Conservation (phyloP, 495 filamentous ascomycete species). For the Tuber umbilicatum region DNA sequence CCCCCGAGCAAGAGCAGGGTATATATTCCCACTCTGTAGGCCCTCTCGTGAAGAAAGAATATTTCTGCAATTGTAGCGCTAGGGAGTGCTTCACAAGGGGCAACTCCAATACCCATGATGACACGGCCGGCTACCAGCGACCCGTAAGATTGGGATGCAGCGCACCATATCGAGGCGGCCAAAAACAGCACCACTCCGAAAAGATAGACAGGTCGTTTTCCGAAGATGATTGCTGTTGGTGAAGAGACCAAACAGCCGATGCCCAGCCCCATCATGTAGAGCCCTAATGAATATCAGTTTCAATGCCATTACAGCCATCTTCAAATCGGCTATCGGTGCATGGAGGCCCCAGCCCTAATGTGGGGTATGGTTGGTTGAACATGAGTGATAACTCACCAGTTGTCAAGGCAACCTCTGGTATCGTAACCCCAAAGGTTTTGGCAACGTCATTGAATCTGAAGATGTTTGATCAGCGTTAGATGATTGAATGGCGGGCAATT, state of each 20-base stretch:
- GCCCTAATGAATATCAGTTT: constrained; percentile 46
- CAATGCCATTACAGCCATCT: not conserved
- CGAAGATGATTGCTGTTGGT: constrained; percentile 84
- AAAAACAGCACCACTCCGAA: constrained; percentile 69
- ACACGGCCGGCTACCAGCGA: constrained; percentile 78
- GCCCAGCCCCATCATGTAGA: constrained; percentile 94
- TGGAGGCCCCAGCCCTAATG: not conserved
- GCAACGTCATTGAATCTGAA: constrained; percentile 67
- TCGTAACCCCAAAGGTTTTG: constrained; percentile 59
- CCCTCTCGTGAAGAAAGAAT: constrained; percentile 90
- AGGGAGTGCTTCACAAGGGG: constrained; percentile 84
- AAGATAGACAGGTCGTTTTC: constrained; percentile 89
- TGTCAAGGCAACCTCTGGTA: constrained; percentile 73
- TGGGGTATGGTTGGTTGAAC: not conserved
- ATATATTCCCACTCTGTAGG: constrained; percentile 93
- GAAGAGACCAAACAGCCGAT: constrained; percentile 75
- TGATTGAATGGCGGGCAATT: not conserved
- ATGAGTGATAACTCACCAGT: constrained; percentile 46
- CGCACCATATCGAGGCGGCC: constrained; percentile 77
- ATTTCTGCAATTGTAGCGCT: constrained; percentile 95
- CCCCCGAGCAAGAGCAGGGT: constrained; percentile 82
- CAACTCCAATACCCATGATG: constrained; percentile 75
- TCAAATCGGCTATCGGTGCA: not conserved
- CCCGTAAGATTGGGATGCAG: constrained; percentile 67
- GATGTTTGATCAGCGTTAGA: not conserved